A percentile compares a stretch with the other conserved stretches of the same genome.
These are phyloP conservation scores for Pyricularia pennisetigena DNA, from an alignment of 2,329 filamentous ascomycete species.

Conservation along the genomic window DNA sequence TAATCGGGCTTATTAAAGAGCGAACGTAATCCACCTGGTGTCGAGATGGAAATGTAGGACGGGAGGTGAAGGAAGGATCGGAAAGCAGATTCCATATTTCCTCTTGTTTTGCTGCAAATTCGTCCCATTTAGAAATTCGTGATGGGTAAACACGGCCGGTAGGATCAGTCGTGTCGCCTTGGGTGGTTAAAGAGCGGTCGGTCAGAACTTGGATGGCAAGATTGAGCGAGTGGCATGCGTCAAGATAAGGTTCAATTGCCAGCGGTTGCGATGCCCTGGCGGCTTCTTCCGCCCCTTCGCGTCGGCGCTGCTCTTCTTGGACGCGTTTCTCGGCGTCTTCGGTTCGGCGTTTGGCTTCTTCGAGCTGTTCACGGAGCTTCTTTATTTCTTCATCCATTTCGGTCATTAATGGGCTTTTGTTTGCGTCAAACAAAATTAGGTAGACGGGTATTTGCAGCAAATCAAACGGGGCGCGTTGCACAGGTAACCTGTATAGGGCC, in stretches of 20 bases:
- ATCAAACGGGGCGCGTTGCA: neutral
- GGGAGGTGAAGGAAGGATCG: too few relatives aligned
- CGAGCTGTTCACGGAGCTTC: neutral
- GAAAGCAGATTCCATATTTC: too few relatives aligned
- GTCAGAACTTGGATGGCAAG: conserved; percentile 20
- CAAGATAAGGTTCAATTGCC: conserved; percentile 14
- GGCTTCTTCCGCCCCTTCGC: conserved; percentile 17
- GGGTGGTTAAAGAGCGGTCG: conserved; percentile 18
- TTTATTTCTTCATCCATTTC: neutral
- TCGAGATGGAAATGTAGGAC: too few relatives aligned
- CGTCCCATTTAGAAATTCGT: conserved; percentile 24
- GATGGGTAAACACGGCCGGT: conserved; percentile 21
- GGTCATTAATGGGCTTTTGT: neutral
- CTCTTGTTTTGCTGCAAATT: conserved; percentile 20
- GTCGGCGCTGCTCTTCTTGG: conserved; percentile 14
- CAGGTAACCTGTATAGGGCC: neutral
- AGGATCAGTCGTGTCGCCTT: conserved; percentile 7
- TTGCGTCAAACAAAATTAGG: neutral
- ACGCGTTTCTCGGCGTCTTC: conserved; percentile 13
- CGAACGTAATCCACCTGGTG: too few relatives aligned
- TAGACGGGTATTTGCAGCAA: neutral
- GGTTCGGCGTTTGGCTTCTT: neutral
- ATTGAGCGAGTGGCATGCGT: conserved; percentile 20
- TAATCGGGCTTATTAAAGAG: too few relatives aligned
- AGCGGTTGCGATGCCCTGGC: conserved; percentile 12